These are phyloP conservation scores for Lepidium africanum DNA, from an alignment of 345 rosid species.

Conservation along the genomic window DNA sequence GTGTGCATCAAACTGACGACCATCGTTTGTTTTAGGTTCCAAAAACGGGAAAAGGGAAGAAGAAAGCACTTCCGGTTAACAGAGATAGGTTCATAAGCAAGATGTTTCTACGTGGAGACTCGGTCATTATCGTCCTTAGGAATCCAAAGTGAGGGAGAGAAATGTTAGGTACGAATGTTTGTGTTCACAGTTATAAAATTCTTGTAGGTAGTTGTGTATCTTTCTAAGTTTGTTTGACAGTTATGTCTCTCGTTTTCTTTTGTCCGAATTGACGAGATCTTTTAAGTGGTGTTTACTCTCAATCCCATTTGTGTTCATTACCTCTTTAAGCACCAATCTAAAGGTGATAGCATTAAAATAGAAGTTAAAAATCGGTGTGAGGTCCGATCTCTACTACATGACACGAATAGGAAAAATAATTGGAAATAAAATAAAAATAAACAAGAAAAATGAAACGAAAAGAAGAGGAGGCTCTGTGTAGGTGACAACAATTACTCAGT, in stretches of 20 bases:
- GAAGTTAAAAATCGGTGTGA: conserved; percentile 3
- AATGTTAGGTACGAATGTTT: neutral
- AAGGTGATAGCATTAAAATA: neutral
- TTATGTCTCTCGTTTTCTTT: neutral
- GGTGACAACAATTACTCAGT: conserved; percentile 3
- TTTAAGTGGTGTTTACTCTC: neutral
- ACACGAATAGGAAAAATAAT: neutral
- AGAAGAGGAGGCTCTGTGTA: neutral
- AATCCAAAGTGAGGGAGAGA: conserved; percentile 60
- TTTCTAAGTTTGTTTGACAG: neutral
- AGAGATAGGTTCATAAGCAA: conserved; percentile 94
- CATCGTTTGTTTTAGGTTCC: conserved; percentile 48
- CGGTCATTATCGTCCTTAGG: conserved; percentile 93
- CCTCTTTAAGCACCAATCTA: neutral
- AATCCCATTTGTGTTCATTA: neutral
- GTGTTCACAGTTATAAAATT: neutral
- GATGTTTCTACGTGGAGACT: conserved; percentile 98
- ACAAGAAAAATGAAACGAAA: neutral
- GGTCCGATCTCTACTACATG: conserved; percentile 10
- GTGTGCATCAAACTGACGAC: neutral
- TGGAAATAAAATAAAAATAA: neutral
- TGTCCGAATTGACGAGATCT: neutral
- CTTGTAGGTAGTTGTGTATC: conserved; percentile 1
- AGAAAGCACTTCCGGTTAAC: conserved; percentile 86
- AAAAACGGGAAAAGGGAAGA: conserved; percentile 97